Evolutionary conservation across 2,329 filamentous ascomycete genomes (phyloP), one percentile per base, ranked within the genome.

Genomic region (Aspergillus fijiensis): DNA sequence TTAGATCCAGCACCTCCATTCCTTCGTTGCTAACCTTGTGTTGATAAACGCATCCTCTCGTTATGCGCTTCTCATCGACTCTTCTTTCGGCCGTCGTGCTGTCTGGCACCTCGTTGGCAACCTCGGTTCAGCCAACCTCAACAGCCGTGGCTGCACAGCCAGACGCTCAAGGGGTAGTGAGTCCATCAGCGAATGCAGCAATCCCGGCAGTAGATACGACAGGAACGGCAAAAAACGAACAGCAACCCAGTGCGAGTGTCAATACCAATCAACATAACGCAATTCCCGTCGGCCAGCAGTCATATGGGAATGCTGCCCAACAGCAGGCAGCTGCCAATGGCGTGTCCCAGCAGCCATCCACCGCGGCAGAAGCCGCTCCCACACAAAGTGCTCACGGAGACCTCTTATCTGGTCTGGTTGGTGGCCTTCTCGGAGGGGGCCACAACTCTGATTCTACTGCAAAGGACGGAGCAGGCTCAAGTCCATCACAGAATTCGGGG

Each of bases 1-100:
- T 54, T 60, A 49, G 31, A 58, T 12, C 54, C 51, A 49, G 57
- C 31, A 53, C 27, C 35, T 51, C 49, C 55, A 60, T 59, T 60
- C 50, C 60, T 67, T 63, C 45, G 60, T 52, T 65, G 59, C 62
- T 65, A 59, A 63, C 52, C 60, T 60, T 58, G 47, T 51, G 55
- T 57, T 58, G 61, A 61, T 58, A 60, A 63, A 59, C 55, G 57
- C 57, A 57, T 55, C 54, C 29, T 58, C 42, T 51, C 57, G 66
- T 51, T 42, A 69, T 69, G 67, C 67, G 66, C 64, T 64, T 69
- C 60, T 67, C 64, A 55, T 65, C 64, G 56, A 56, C 63, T 29
- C 42, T 67, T 42, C 25, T 69, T 53, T 62, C 66, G 10, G 60
- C 62, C 33, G 55, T 69, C 50, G 57, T 69, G 63, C 66, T 69